A percentile compares a stretch with the other conserved stretches of the same genome.
phyloP scores from a whole-genome alignment of 352 stramenopile species.

The Phytophthora sojae region DNA sequence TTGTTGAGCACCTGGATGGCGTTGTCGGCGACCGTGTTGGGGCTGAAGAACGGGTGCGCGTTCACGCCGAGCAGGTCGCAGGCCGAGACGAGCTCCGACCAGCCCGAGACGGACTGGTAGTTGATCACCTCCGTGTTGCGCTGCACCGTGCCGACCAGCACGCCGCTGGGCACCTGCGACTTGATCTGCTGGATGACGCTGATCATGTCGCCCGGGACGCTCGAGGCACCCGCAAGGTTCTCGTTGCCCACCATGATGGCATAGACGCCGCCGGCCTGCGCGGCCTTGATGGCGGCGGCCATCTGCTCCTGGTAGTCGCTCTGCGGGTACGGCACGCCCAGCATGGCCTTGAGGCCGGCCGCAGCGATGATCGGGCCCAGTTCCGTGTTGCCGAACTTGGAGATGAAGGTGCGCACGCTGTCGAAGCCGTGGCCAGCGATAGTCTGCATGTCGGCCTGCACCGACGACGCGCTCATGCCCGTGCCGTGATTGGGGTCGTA shows the following conservation, averaged over 20 bases:
- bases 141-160: slow-evolving; percentile 66
- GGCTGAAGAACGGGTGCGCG: slow-evolving; percentile 59
- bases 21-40: slow-evolving; percentile 16
- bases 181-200: slow-evolving; percentile 56
- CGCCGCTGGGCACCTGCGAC: slow-evolving; percentile 37
- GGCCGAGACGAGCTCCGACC: slow-evolving; percentile 34
- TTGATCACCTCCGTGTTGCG: slow-evolving; percentile 56
- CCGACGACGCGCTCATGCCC: slow-evolving; percentile 41
- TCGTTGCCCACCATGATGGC: slow-evolving; percentile 73
- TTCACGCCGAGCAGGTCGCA: slow-evolving; percentile 56
- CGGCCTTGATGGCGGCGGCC: slow-evolving; percentile 41
- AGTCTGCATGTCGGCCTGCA: slow-evolving; percentile 47
- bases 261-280: slow-evolving; percentile 45
- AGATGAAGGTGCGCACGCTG: slow-evolving; percentile 68
- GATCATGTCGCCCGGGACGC: slow-evolving; percentile 43
- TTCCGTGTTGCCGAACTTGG: slow-evolving; percentile 48
- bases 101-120: slow-evolving; percentile 21
- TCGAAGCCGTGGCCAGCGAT: slow-evolving; percentile 60
- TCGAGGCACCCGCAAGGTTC: slow-evolving; percentile 40
- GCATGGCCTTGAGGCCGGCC: slow-evolving; percentile 45
- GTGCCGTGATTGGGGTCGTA: slow-evolving; percentile 54
- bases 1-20: slow-evolving; percentile 44
- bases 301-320: slow-evolving; percentile 48
- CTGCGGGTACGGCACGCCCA: slow-evolving; percentile 56
- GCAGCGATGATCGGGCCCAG: slow-evolving; percentile 51